These are phyloP conservation scores for Amanita brunnescens DNA, from an alignment of 768 basidiomycete genomes.

Conservation along the genomic window DNA sequence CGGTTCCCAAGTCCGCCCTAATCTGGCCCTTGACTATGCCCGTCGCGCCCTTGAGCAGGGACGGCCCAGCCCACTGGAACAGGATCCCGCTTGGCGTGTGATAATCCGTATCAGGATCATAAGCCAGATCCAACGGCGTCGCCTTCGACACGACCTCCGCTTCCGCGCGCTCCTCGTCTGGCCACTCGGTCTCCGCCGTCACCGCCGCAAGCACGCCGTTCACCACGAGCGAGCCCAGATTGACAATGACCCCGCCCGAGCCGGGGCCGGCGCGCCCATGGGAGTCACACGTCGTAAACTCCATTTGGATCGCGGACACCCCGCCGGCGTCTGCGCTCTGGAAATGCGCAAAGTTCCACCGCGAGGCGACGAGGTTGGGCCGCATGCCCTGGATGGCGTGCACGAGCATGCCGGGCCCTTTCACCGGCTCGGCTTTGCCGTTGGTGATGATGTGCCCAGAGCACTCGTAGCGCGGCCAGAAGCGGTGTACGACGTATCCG, in stretches of 20 bases:
- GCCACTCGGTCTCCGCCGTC: conserved; percentile 74
- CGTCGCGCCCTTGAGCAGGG: conserved; percentile 41
- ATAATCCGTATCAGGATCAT: conserved; percentile 81
- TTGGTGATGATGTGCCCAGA: conserved; percentile 61
- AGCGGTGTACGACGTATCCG: conserved; percentile 83
- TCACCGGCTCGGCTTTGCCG: conserved; percentile 47
- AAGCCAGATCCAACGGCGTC: conserved; percentile 47
- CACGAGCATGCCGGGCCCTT: conserved; percentile 78
- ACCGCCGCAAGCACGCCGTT: conserved; percentile 69
- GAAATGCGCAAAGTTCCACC: conserved; percentile 96
- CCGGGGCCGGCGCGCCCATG: conserved; percentile 76
- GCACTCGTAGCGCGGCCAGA: conserved; percentile 69
- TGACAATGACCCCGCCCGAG: conserved; percentile 78
- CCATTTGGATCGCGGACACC: conserved; percentile 90
- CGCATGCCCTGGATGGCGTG: conserved; percentile 99
- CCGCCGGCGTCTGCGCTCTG: conserved; percentile 65
- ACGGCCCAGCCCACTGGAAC: conserved; percentile 75
- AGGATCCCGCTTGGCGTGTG: conserved; percentile 55
- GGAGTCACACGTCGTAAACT: conserved; percentile 76
- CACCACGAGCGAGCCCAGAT: conserved; percentile 78
- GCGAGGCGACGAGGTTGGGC: conserved; percentile 83
- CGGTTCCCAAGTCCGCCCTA: conserved; percentile 47
- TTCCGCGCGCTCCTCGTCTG: conserved; percentile 36
- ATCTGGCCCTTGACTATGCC: conserved; percentile 51
- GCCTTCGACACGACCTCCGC: conserved; percentile 54